These are phyloP conservation scores for Thymus quinquecostatus DNA, from an alignment of 257 asterid genomes.

Conservation along the genomic window DNA sequence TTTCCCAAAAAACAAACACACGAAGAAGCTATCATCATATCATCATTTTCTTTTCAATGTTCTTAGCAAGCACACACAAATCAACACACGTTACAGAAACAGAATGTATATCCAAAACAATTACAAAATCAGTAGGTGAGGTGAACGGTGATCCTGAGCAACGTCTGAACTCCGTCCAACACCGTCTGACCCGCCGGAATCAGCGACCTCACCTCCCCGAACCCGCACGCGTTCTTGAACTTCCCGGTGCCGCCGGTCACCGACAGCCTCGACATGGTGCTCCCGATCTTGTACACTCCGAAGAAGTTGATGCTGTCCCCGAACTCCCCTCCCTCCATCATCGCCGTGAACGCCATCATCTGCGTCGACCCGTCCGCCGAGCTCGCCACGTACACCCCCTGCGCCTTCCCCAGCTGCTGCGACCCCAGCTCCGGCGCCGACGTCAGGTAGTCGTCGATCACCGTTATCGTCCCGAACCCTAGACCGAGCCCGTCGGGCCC, in stretches of 20 bases:
- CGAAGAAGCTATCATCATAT: too few species aligned
- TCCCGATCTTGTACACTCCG: constrained; percentile 64
- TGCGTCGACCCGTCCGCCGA: constrained; percentile 68
- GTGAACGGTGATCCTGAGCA: constrained; percentile 52
- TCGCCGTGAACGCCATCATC: constrained; percentile 77
- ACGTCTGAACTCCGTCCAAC: constrained; percentile 46
- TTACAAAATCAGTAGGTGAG: constrained; percentile 39
- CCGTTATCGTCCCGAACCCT: constrained; percentile 61
- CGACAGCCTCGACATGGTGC: constrained; percentile 65
- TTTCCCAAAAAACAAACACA: too few species aligned
- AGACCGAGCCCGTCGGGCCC: constrained; percentile 60
- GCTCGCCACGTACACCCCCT: constrained; percentile 75
- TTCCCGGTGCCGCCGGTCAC: constrained; percentile 76
- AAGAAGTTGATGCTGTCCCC: constrained; percentile 63
- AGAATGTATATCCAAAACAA: too few species aligned
- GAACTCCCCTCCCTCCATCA: constrained; percentile 58
- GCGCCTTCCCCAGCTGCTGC: constrained; percentile 62
- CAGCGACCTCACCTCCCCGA: constrained; percentile 54
- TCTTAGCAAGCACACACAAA: too few species aligned
- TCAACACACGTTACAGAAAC: too few species aligned
- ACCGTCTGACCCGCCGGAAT: constrained; percentile 56
- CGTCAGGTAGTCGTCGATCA: constrained; percentile 64
- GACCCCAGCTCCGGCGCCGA: constrained; percentile 54
- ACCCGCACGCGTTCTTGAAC: constrained; percentile 75
- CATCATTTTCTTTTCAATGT: too few species aligned